Evolutionary conservation across 2,329 filamentous ascomycete species (phyloP).

Genomic region (Pseudocercospora eumusae): DNA sequence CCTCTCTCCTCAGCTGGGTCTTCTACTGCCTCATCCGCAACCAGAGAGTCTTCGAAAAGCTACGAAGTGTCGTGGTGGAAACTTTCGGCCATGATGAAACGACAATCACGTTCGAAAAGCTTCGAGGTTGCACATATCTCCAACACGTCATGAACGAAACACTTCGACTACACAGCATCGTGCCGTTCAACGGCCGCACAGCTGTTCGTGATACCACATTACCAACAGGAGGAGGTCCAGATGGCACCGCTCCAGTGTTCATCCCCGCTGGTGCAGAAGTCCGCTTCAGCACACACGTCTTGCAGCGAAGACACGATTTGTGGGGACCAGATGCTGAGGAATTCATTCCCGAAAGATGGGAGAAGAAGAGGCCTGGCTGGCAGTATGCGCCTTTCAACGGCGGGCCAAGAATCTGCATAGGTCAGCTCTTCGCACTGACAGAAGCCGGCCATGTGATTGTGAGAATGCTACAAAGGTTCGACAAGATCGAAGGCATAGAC

Average conservation of each 20-base stretch:
- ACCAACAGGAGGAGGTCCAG: constrained; percentile 60
- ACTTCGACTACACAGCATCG: constrained; percentile 37
- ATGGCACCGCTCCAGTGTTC: constrained; percentile 57
- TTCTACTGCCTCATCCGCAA: constrained; percentile 52
- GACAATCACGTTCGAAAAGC: constrained; percentile 55
- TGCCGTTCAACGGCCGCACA: constrained; percentile 61
- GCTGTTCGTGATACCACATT: constrained; percentile 72
- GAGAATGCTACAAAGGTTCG: constrained; percentile 46
- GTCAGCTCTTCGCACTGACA: constrained; percentile 51
- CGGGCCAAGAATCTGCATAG: constrained; percentile 49
- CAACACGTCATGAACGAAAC: constrained; percentile 18
- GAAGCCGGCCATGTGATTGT: constrained; percentile 50
- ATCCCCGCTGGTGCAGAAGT: constrained; percentile 53
- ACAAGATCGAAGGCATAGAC: constrained; percentile 30
- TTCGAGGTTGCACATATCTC: constrained; percentile 62
- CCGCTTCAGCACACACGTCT: constrained; percentile 57
- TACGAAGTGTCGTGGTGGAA: constrained; percentile 53
- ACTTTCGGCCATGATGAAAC: constrained; percentile 44
- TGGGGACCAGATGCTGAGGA: constrained; percentile 39
- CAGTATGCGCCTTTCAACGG: constrained; percentile 35
- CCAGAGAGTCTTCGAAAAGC: constrained; percentile 49
- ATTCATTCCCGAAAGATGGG: constrained; percentile 41
- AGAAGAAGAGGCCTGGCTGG: constrained; percentile 30
- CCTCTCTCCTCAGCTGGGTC: constrained; percentile 47
- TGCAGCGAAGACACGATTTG: constrained; percentile 37